Conservation (phyloP, 2,329 filamentous ascomycete species). For the Aspergillus sp. region DNA sequence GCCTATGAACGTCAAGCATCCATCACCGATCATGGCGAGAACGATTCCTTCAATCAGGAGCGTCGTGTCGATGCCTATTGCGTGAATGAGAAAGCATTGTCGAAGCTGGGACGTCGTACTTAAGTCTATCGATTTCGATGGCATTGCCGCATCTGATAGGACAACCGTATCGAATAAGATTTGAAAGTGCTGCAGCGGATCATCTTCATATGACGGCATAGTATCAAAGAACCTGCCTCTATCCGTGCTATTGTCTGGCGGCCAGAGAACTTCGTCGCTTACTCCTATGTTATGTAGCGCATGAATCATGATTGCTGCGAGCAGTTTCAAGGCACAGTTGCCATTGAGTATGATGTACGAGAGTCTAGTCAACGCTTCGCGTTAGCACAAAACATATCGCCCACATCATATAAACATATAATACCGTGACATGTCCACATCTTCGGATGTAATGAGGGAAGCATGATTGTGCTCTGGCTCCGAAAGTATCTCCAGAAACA, state of each 20-base stretch:
- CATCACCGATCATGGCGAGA: conserved; percentile 4
- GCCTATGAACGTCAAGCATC: conserved; percentile 14
- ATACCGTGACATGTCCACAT: conserved; percentile 6
- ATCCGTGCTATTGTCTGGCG: conserved; percentile 7
- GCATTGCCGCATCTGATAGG: not conserved
- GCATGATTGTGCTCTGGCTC: conserved; percentile 14
- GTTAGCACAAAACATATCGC: not conserved
- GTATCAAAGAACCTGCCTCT: conserved; percentile 8
- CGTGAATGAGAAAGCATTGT: conserved; percentile 13
- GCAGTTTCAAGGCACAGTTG: conserved; percentile 22
- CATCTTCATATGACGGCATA: not conserved
- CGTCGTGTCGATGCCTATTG: not conserved
- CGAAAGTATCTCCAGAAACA: conserved; percentile 25
- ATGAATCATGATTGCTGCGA: conserved; percentile 25
- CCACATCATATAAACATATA: not conserved
- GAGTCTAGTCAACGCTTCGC: not conserved
- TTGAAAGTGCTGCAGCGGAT: conserved; percentile 13
- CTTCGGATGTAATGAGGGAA: not conserved
- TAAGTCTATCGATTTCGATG: not conserved
- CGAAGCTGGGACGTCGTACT: not conserved
- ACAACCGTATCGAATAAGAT: conserved; percentile 4
- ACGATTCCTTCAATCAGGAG: conserved; percentile 7
- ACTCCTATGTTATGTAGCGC: conserved; percentile 10
- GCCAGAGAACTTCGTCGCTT: conserved; percentile 11
- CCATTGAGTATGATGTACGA: conserved; percentile 13